phyloP scores from a whole-genome alignment of 1,284 basidiomycete genomes.

The Sanghuangporus weigelae region DNA sequence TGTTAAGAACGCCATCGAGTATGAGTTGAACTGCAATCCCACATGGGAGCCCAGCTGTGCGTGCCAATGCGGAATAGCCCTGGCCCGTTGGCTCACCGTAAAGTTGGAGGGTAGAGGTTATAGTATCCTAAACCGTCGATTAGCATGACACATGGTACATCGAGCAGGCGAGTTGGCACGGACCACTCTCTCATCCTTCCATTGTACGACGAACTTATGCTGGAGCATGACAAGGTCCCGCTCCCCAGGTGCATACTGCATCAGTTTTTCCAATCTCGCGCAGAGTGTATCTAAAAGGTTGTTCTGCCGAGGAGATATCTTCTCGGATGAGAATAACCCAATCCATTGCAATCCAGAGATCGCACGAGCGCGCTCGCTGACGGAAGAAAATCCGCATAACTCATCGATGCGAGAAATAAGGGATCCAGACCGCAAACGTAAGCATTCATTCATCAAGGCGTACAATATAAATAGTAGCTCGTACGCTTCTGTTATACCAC shows the following conservation, averaged over 20 bases:
- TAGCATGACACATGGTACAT: neutral
- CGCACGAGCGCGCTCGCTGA: conserved; percentile 68
- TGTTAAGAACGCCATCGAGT: conserved; percentile 71
- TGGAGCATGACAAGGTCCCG: conserved; percentile 97
- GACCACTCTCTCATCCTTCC: conserved; percentile 75
- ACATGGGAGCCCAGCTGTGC: conserved; percentile 88
- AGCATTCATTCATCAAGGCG: neutral
- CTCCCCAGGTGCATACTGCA: conserved; percentile 89
- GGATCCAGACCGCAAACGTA: conserved; percentile 29
- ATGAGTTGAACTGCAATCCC: conserved; percentile 89
- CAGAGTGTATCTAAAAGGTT: conserved; percentile 95
- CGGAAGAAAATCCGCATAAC: conserved; percentile 67
- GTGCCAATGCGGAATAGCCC: conserved; percentile 93
- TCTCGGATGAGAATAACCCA: conserved; percentile 80
- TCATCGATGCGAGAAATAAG: conserved; percentile 71
- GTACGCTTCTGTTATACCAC: conserved; percentile 67
- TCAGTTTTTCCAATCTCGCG: conserved; percentile 84
- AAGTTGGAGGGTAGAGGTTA: conserved; percentile 89
- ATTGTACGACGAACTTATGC: conserved; percentile 92
- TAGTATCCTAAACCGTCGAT: conserved; percentile 54
- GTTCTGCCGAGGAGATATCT: conserved; percentile 58
- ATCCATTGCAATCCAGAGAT: conserved; percentile 90
- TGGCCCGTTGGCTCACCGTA: conserved; percentile 70
- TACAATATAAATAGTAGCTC: conserved; percentile 19
- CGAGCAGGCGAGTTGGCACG: neutral